These are phyloP conservation scores for Posidonia australis DNA, from an alignment of 106 monocot species.

Conservation along the genomic window DNA sequence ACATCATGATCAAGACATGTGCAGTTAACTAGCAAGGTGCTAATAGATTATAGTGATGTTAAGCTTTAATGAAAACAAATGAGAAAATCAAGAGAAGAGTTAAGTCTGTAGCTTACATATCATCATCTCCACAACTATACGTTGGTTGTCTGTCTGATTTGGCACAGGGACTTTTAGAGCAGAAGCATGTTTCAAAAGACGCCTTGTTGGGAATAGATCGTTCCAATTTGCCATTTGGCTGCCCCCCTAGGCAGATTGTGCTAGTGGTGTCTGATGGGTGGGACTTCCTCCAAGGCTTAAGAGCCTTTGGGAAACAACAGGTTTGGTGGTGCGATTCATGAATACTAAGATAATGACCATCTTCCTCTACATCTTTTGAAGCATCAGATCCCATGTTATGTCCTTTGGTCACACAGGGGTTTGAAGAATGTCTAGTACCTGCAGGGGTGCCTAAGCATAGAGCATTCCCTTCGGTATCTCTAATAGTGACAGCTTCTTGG, in stretches of 20 bases:
- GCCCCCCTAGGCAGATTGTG: constrained; percentile 36
- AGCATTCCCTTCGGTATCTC: constrained; percentile 25
- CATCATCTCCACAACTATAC: constrained; percentile 36
- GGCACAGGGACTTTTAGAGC: constrained; percentile 36
- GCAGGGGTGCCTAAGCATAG: constrained; percentile 12
- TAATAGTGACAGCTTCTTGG: constrained; percentile 12
- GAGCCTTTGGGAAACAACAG: constrained; percentile 55
- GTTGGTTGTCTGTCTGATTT: constrained; percentile 30
- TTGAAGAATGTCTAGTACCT: constrained; percentile 17
- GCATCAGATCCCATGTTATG: constrained; percentile 3
- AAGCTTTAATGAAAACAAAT: no score
- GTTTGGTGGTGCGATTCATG: constrained; percentile 46
- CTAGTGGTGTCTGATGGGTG: constrained; percentile 33
- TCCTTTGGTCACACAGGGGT: background rate
- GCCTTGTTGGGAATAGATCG: constrained; percentile 36
- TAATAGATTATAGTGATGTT: background rate
- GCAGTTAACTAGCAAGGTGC: background rate
- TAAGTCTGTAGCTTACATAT: constrained; percentile 33
- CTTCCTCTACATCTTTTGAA: constrained; percentile 25
- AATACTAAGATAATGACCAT: constrained; percentile 13
- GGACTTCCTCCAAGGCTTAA: constrained; percentile 41
- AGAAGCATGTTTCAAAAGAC: constrained; percentile 38
- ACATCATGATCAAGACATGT: no score
- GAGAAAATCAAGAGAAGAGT: background rate
- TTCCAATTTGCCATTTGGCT: constrained; percentile 39